Percentiles rank a stretch among this genome's conserved stretches.
These are phyloP conservation scores for Beauveria varroae DNA, from an alignment of 2,329 filamentous ascomycete species.

Conservation along the genomic window DNA sequence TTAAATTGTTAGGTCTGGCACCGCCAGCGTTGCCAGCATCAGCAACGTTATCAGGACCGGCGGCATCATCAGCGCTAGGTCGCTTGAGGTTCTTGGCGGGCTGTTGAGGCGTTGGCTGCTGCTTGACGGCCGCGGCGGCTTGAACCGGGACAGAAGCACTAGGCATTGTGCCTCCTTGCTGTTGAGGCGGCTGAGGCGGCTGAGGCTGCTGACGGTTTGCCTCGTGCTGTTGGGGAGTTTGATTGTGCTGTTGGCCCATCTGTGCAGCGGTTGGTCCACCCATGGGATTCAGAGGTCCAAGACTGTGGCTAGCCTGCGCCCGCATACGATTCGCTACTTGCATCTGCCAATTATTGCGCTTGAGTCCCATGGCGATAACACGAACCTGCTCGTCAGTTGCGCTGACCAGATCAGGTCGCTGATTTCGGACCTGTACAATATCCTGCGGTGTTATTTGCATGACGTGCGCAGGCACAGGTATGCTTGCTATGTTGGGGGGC, in stretches of 20 bases:
- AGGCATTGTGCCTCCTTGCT: constrained; percentile 19
- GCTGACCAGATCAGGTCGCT: constrained; percentile 19
- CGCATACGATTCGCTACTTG: constrained; percentile 21
- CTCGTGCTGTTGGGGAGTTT: constrained; percentile 14
- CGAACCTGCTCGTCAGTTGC: constrained; percentile 28
- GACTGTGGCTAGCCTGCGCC: constrained; percentile 15
- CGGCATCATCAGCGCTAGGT: constrained; percentile 37
- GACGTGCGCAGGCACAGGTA: constrained; percentile 24
- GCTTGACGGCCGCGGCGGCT: constrained; percentile 21
- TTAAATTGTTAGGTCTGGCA: constrained; percentile 13
- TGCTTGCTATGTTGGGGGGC: constrained; percentile 18
- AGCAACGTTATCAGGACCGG: constrained; percentile 34
- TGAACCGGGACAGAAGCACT: neutral
- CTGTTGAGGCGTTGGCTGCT: constrained; percentile 13
- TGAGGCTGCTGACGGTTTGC: constrained; percentile 31
- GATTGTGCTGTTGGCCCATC: constrained; percentile 14
- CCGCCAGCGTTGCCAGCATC: constrained; percentile 19
- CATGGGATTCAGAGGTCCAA: constrained; percentile 15
- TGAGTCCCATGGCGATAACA: constrained; percentile 24
- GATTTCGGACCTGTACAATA: constrained; percentile 23
- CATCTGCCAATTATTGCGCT: constrained; percentile 23
- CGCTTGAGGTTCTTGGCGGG: constrained; percentile 43
- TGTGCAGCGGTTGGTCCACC: constrained; percentile 12
- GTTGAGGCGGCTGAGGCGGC: constrained; percentile 22
- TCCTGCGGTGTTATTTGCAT: constrained; percentile 28